These are phyloP conservation scores for Tulasnella sp. DNA, from an alignment of 768 basidiomycete genomes.

Conservation along the genomic window DNA sequence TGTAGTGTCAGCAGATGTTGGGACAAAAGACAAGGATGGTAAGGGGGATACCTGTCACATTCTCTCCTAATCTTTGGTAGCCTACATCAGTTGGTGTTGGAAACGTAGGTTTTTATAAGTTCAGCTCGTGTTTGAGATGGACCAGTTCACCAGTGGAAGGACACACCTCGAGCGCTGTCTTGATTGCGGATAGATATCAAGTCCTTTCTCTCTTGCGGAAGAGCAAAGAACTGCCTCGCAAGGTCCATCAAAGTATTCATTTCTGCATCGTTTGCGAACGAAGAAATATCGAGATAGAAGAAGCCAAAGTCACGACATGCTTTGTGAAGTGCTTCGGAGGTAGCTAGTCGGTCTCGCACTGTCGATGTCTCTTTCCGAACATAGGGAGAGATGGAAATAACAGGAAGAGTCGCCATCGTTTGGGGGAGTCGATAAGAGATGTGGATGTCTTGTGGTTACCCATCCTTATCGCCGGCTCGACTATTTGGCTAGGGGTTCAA, in stretches of 20 bases:
- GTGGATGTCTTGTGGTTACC: not conserved
- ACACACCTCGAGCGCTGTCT: conserved; percentile 70
- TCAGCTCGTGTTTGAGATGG: not conserved
- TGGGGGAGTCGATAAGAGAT: not conserved
- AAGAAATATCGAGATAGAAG: conserved; percentile 77
- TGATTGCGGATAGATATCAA: conserved; percentile 59
- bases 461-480: not conserved
- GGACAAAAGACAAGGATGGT: conserved; percentile 35
- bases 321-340: conserved; percentile 11
- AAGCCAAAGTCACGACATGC: conserved; percentile 62
- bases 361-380: not conserved
- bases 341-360: conserved; percentile 9
- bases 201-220: conserved; percentile 76
- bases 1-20: not conserved
- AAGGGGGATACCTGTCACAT: conserved; percentile 81
- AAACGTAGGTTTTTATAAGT: not conserved
- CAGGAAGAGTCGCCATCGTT: conserved; percentile 2
- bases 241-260: conserved; percentile 61
- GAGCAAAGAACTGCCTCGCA: conserved; percentile 66
- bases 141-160: not conserved
- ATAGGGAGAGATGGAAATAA: conserved; percentile 23
- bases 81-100: conserved; percentile 45
- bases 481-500: not conserved
- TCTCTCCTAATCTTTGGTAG: conserved; percentile 75
- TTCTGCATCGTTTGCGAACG: conserved; percentile 53